Evolutionary conservation across 2,329 filamentous ascomycete species (phyloP).

Genomic region (Raffaelea deltoideospora): DNA sequence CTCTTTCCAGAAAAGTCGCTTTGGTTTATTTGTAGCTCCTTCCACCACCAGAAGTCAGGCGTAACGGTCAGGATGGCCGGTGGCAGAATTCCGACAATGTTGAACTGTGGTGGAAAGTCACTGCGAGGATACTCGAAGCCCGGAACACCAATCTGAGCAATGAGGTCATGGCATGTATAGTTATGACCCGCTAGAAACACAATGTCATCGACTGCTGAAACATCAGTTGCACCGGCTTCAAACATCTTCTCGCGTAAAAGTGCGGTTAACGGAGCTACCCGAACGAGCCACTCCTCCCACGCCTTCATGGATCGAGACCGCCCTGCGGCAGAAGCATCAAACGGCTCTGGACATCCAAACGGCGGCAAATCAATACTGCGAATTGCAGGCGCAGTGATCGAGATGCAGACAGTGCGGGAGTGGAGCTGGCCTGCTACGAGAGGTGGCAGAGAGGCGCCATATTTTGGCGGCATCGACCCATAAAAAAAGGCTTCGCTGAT

Average conservation of each 20-base stretch:
- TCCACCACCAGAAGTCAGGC: conserved; percentile 17
- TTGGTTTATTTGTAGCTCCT: conserved; percentile 14
- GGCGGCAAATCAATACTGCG: conserved; percentile 20
- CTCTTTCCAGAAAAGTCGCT: conserved; percentile 1
- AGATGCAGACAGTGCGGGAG: conserved; percentile 17
- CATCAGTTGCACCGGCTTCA: conserved; percentile 14
- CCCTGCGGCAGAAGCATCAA: conserved; percentile 15
- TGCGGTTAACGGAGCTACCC: conserved; percentile 11
- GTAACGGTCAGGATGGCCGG: conserved; percentile 1
- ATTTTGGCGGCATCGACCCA: conserved; percentile 18
- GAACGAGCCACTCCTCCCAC: conserved; percentile 17
- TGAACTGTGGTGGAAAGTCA: conserved; percentile 20
- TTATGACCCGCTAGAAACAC: conserved; percentile 19
- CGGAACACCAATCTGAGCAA: conserved; percentile 22
- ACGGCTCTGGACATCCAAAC: conserved; percentile 15
- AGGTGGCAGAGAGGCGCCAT: conserved; percentile 14
- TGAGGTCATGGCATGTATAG: conserved; percentile 18
- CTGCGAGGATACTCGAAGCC: conserved; percentile 21
- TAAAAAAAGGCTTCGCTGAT: conserved; percentile 21
- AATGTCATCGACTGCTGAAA: conserved; percentile 1
- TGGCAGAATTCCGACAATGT: conserved; percentile 19
- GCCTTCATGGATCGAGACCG: conserved; percentile 11
- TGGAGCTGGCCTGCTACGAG: conserved; percentile 6
- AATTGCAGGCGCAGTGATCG: conserved; percentile 21
- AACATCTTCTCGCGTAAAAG: conserved; percentile 14